These are phyloP conservation scores for Waltergamsia citrina DNA, from an alignment of 2,329 filamentous ascomycete genomes.

Conservation along the genomic window DNA sequence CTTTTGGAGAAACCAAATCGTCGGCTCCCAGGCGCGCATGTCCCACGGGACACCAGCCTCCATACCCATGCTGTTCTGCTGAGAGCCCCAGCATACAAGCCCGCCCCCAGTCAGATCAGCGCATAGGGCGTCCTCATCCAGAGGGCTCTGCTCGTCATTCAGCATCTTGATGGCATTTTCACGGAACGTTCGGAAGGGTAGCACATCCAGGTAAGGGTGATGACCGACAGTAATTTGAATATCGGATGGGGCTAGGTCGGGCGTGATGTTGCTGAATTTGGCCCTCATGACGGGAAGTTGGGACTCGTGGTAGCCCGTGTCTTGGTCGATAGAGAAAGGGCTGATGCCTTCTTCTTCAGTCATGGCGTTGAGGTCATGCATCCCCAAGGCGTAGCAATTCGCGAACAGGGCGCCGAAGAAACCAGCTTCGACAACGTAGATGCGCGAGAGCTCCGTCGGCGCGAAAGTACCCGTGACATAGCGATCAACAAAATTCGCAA, in stretches of 20 bases:
- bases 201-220: conserved; percentile 24
- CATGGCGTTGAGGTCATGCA: conserved; percentile 13
- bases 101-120: conserved; percentile 22
- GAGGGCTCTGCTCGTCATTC: conserved; percentile 11
- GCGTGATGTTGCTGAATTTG: conserved; percentile 12
- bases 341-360: conserved; percentile 17
- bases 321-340: conserved; percentile 17
- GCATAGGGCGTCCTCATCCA: conserved; percentile 25
- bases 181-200: conserved; percentile 21
- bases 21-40: conserved; percentile 31
- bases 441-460: conserved; percentile 8
- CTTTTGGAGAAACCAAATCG: conserved; percentile 31
- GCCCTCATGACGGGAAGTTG: conserved; percentile 13
- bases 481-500: conserved; percentile 10
- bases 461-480: conserved; percentile 2
- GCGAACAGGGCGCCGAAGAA: conserved; percentile 24
- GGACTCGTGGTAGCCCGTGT: conserved; percentile 11
- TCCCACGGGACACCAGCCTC: conserved; percentile 31
- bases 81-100: conserved; percentile 25
- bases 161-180: conserved; percentile 16
- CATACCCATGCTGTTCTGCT: conserved; percentile 16
- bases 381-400: conserved; percentile 24
- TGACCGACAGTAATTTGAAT: conserved; percentile 20
- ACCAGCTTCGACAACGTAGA: conserved; percentile 10
- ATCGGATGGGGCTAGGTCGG: conserved; percentile 20